Evolutionary conservation across 352 stramenopile species (phyloP).

Genomic region (Phytophthora colocasiae): DNA sequence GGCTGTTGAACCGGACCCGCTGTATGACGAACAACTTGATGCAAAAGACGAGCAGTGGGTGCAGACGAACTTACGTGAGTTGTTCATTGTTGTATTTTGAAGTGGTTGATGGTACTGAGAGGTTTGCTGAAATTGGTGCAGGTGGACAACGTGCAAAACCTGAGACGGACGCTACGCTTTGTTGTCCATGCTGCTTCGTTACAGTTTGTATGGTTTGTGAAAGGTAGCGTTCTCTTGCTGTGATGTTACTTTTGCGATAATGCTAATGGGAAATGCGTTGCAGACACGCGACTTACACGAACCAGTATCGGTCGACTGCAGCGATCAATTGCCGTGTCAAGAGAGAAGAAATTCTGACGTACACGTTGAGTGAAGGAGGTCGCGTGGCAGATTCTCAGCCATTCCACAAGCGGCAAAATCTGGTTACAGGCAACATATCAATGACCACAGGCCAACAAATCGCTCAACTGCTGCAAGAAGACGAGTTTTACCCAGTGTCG

Average conservation of each 20-base stretch:
- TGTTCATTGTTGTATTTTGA: neutral
- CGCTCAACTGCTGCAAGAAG: conserved; percentile 38
- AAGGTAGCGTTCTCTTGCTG: conserved; percentile 35
- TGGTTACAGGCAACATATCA: conserved; percentile 15
- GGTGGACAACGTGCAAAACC: conserved; percentile 6
- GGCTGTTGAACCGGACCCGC: conserved; percentile 47
- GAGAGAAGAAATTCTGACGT: conserved; percentile 70
- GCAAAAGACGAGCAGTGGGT: conserved; percentile 79
- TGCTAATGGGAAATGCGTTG: conserved; percentile 5
- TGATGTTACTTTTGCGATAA: neutral
- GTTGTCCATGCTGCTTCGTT: conserved; percentile 85
- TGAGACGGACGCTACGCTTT: conserved; percentile 65
- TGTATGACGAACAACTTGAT: conserved; percentile 74
- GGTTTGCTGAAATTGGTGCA: conserved; percentile 12
- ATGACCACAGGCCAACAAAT: conserved; percentile 29
- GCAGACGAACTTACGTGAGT: conserved; percentile 65
- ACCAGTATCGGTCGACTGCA: conserved; percentile 67
- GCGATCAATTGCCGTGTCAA: conserved; percentile 83
- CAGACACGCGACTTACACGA: conserved; percentile 70
- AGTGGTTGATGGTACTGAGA: neutral
- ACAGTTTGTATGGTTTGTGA: conserved; percentile 81
- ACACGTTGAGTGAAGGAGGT: conserved; percentile 37
- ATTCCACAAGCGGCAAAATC: conserved; percentile 51
- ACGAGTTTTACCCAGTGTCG: conserved; percentile 74
- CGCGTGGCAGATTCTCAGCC: conserved; percentile 23